phyloP scores from a whole-genome alignment of 2,329 filamentous ascomycete species.

The Acrocalymma vagum region DNA sequence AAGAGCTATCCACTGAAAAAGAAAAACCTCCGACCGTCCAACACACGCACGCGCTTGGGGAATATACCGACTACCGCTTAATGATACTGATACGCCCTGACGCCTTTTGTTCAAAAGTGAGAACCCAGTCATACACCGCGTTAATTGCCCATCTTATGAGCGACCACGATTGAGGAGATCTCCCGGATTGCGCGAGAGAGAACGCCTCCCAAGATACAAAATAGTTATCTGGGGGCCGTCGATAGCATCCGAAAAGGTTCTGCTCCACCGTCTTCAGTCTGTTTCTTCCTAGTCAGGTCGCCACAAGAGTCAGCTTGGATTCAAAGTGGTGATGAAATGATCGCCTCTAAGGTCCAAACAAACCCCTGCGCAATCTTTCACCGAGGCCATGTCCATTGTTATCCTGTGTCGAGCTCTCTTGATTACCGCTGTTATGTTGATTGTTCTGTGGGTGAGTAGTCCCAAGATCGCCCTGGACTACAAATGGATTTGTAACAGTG shows the following conservation, averaged over 20 bases:
- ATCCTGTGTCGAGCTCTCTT: slow-evolving; percentile 17
- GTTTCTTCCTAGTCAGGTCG: background rate
- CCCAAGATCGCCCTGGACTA: slow-evolving; percentile 18
- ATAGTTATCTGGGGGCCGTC: background rate
- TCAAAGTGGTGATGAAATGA: background rate
- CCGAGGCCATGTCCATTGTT: slow-evolving; percentile 27
- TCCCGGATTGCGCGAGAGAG: background rate
- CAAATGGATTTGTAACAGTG: slow-evolving; percentile 28
- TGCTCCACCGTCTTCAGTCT: background rate
- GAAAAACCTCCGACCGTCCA: too few species aligned
- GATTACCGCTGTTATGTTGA: slow-evolving; percentile 13
- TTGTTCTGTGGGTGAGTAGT: slow-evolving; percentile 11
- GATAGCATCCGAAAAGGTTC: background rate
- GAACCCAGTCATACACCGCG: too few species aligned
- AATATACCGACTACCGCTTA: too few species aligned
- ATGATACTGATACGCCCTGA: too few species aligned
- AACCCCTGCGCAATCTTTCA: slow-evolving; percentile 43
- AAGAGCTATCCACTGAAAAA: too few species aligned
- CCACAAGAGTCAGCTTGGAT: slow-evolving; percentile 11
- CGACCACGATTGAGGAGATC: too few species aligned
- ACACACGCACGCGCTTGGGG: too few species aligned
- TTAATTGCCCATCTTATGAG: too few species aligned
- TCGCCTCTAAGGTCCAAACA: slow-evolving; percentile 37
- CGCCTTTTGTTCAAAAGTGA: too few species aligned
- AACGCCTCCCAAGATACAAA: background rate